Conservation (phyloP, 768 basidiomycete species). For the Podaxis pistillaris region DNA sequence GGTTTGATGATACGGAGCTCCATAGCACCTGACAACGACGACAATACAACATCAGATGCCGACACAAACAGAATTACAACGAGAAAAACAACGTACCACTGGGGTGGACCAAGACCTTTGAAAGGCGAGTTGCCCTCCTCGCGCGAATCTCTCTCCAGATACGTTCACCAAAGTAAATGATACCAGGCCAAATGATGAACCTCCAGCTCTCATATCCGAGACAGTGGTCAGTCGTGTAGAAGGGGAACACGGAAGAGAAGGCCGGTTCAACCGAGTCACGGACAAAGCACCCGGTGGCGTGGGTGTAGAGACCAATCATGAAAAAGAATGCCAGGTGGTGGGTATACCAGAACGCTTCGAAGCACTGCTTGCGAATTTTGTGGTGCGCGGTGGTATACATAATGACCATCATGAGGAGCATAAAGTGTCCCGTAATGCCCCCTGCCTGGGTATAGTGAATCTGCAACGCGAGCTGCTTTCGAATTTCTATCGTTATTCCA, state of each 20-base stretch:
- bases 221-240: slow-evolving; percentile 85
- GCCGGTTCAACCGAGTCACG: slow-evolving; percentile 80
- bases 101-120: slow-evolving; percentile 87
- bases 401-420: slow-evolving; percentile 90
- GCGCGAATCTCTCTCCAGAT: slow-evolving; percentile 82
- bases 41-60: not conserved
- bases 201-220: slow-evolving; percentile 91
- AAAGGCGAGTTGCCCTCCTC: slow-evolving; percentile 72
- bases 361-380: slow-evolving; percentile 85
- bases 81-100: slow-evolving; percentile 52
- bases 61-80: not conserved
- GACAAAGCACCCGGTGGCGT: slow-evolving; percentile 94
- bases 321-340: slow-evolving; percentile 95
- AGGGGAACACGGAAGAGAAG: slow-evolving; percentile 71
- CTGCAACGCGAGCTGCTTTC: slow-evolving; percentile 69
- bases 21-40: slow-evolving; percentile 65
- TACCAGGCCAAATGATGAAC: slow-evolving; percentile 89
- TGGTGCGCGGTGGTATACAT: slow-evolving; percentile 92
- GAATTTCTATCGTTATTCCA: slow-evolving; percentile 57
- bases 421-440: slow-evolving; percentile 94
- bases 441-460: slow-evolving; percentile 90
- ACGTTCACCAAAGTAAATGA: slow-evolving; percentile 87
- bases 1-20: slow-evolving; percentile 91
- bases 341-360: slow-evolving; percentile 97
- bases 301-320: slow-evolving; percentile 86